Conservation (phyloP, 2,329 filamentous ascomycete genomes). For the Phyllosticta citribraziliensis region DNA sequence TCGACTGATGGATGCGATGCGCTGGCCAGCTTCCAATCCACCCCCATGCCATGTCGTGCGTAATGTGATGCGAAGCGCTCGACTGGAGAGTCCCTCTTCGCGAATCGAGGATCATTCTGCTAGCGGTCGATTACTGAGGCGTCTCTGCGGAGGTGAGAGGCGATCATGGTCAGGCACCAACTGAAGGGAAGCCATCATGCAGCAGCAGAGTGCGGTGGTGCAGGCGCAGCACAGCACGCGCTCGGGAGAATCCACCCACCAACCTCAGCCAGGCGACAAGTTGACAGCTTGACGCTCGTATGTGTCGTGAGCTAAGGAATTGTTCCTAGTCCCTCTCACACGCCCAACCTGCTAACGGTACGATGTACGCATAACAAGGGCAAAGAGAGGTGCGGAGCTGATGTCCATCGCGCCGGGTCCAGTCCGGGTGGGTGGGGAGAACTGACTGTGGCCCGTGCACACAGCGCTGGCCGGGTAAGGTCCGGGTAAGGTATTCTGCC, state of each 20-base stretch:
- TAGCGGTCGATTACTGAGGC: slow-evolving; percentile 2
- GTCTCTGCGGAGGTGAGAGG: slow-evolving; percentile 1
- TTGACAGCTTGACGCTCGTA: not conserved
- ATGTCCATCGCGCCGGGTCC: no score
- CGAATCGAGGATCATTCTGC: slow-evolving; percentile 9
- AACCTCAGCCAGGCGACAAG: not conserved
- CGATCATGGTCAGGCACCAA: slow-evolving; percentile 3
- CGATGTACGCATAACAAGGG: no score
- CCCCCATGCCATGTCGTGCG: not conserved
- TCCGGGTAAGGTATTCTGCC: not conserved
- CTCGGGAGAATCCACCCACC: not conserved
- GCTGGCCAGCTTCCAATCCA: not conserved
- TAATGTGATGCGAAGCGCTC: slow-evolving; percentile 3
- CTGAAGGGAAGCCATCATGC: not conserved
- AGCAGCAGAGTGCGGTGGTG: not conserved
- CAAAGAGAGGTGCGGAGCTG: no score
- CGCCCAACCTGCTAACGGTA: no score
- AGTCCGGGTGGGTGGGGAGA: no score
- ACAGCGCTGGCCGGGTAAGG: not conserved
- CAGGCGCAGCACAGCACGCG: not conserved
- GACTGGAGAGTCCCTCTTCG: not conserved
- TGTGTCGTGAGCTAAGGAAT: not conserved
- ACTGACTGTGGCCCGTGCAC: no score
- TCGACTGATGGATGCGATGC: not conserved
- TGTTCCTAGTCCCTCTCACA: no score